Evolutionary conservation across 345 rosid species (phyloP), one percentile per base, ranked within the genome.

Genomic region (Passiflora organensis): DNA sequence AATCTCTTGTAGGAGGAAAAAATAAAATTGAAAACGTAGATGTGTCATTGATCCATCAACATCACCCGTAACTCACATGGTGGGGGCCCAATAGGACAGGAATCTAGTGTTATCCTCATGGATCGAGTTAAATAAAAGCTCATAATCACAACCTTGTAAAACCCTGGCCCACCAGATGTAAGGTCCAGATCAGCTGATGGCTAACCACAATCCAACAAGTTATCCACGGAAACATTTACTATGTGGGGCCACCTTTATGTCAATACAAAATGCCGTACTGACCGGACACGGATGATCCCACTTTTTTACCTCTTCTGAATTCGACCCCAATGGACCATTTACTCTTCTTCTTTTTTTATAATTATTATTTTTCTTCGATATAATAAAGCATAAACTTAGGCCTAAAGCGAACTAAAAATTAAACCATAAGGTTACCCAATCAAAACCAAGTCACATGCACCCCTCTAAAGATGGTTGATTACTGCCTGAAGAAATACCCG

Each of bases 1-100:
- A n/a, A n/a, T n/a, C n/a, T n/a, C n/a, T n/a, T n/a, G n/a, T n/a
- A n/a, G n/a, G n/a, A n/a, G n/a, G 48, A 44, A 10, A 46, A 43
- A 2, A 20, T 4, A 2, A 46, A 45, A 45, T 6, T 10, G 5
- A 19, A 10, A 28, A 43, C n/a, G n/a, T n/a, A n/a, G n/a, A n/a
- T n/a, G n/a, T n/a, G n/a, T 5, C 42, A 32, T 9, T 13, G 56
- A 41, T 48, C 51, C 2, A 47, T 39, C 64, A 24, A 12, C 43
- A 25, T 61, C 53, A 34, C 14, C 32, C n/a, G 1, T 11, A 50
- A 41, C 20, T 60, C 73, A 69, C 42, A 58, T 64, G 70, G 47
- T 32, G 9, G 58, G 59, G 56, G 37, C 43, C 67, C 53, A 36
- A n/a, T n/a, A n/a, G 13, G 1, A 18, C 15, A 13, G 34, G 44